Evolutionary conservation across 148 eudicot species (phyloP), one percentile per base, ranked within the genome.

Genomic region (Cornus kousa): DNA sequence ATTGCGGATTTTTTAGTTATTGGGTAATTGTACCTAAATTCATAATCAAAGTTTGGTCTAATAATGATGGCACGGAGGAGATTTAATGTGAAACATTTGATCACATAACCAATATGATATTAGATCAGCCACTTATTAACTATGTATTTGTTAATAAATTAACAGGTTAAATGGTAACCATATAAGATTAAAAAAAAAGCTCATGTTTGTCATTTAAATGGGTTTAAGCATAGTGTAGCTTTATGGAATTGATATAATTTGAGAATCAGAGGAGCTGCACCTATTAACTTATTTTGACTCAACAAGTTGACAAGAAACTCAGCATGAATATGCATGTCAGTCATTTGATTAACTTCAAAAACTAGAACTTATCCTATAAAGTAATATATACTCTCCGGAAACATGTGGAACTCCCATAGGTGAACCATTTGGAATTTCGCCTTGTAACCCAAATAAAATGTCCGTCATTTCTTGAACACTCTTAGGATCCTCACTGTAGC

Each of bases 401-500:
- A 92, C 88, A 85, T 87, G 90, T 13, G 97, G 97, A 40, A 86
- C 68, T 78, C 97, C 93, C 67, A 78, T 81, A 32, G 82, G 79
- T 22, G 87, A 82, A 66, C 82, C 85, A 84, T 77, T 81, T 59
- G 91, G 93, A 76, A 79, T 78, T 74, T 92, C 89, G 55, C 97
- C 97, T 89, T 92, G 97, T 66, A 92, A 82, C 70, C 93, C 97
- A 24, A 78, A 70, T 64, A 92, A 90, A 77, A 92, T 90, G 48
- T 86, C 90, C 2, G 94, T 90, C 97, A 92, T 90, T 73, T 88
- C 90, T 80, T 81, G 89, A 20, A 92, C 94, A 81, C 90, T 79
- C 75, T 82, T 83, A 76, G 89, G 97, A 82, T 92, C 97, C 80
- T 92, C 97, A 75, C 97, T 92, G 72, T 90, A 92, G 86, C 97